phyloP scores from a whole-genome alignment of 805 yeast genomes.

The Millerago galiae region DNA sequence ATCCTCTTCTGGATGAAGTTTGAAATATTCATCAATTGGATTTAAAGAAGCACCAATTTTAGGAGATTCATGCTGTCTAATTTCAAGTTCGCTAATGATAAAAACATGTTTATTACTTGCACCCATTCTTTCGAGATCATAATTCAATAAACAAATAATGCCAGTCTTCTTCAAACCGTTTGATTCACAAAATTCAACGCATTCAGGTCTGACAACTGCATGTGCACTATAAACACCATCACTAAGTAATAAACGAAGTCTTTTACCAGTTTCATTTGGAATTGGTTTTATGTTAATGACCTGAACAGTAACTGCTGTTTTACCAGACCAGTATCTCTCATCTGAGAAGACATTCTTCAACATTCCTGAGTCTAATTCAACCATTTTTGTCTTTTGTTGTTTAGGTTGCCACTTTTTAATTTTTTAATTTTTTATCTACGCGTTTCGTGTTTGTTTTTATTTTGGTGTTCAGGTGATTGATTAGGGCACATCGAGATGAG shows the following conservation, averaged over 20 bases:
- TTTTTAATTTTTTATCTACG: neutral
- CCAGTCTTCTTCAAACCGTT: slow-evolving; percentile 41
- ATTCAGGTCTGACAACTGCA: slow-evolving; percentile 47
- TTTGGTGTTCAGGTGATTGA: neutral
- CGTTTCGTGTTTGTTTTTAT: slow-evolving; percentile 2
- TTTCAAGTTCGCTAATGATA: slow-evolving; percentile 18
- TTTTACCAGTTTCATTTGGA: slow-evolving; percentile 34
- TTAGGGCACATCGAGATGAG: no score
- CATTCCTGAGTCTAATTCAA: slow-evolving; percentile 12
- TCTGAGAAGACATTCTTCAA: slow-evolving; percentile 17
- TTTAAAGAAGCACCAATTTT: slow-evolving; percentile 32
- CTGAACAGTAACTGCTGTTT: slow-evolving; percentile 29
- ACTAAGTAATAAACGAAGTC: slow-evolving; percentile 40
- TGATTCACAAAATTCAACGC: slow-evolving; percentile 37
- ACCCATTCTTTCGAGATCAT: slow-evolving; percentile 36
- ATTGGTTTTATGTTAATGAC: slow-evolving; percentile 30
- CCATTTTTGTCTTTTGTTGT: neutral
- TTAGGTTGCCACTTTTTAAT: slow-evolving; percentile 7
- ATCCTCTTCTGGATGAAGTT: slow-evolving; percentile 52
- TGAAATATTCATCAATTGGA: slow-evolving; percentile 51
- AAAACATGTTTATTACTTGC: slow-evolving; percentile 25
- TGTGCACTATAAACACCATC: slow-evolving; percentile 48
- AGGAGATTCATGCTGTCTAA: slow-evolving; percentile 31
- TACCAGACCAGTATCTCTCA: slow-evolving; percentile 13
- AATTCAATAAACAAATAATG: slow-evolving; percentile 35